These are phyloP conservation scores for Macrophomina pseudophaseolina DNA, from an alignment of 2,329 filamentous ascomycete species.

Conservation along the genomic window DNA sequence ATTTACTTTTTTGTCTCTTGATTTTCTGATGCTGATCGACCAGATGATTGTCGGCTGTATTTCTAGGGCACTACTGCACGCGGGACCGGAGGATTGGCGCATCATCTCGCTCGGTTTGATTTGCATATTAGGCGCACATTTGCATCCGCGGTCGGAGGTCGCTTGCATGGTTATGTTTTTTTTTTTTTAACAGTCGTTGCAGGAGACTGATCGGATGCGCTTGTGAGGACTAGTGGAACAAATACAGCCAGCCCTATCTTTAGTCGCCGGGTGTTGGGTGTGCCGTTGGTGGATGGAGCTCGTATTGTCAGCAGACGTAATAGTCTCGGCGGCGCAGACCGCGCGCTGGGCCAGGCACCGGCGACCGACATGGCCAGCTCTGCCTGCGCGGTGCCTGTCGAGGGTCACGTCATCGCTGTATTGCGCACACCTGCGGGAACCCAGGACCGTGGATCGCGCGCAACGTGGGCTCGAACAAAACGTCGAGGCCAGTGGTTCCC, in stretches of 20 bases:
- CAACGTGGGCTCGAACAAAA: conserved; percentile 21
- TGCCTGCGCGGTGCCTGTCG: conserved; percentile 2
- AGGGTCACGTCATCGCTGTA: conserved; percentile 10
- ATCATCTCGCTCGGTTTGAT: background rate
- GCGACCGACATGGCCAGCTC: background rate
- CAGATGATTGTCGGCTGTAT: background rate
- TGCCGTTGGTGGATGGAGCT: background rate
- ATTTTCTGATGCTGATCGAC: background rate
- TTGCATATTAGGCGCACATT: conserved; percentile 11
- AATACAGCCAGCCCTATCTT: background rate
- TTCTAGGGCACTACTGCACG: conserved; percentile 12
- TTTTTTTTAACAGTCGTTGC: background rate
- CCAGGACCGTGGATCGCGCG: conserved; percentile 23
- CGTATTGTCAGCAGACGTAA: background rate
- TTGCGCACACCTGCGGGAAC: conserved; percentile 17
- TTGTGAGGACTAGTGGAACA: background rate
- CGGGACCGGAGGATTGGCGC: conserved; percentile 5
- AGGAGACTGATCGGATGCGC: background rate
- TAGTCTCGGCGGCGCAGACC: conserved; percentile 4
- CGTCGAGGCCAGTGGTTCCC: conserved; percentile 17
- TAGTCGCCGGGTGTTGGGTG: background rate
- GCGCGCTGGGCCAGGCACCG: conserved; percentile 9
- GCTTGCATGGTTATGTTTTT: background rate
- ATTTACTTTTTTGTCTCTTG: background rate
- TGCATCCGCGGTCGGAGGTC: background rate